These are phyloP conservation scores for Exidia glandulosa DNA, from an alignment of 768 basidiomycete genomes.

Conservation along the genomic window DNA sequence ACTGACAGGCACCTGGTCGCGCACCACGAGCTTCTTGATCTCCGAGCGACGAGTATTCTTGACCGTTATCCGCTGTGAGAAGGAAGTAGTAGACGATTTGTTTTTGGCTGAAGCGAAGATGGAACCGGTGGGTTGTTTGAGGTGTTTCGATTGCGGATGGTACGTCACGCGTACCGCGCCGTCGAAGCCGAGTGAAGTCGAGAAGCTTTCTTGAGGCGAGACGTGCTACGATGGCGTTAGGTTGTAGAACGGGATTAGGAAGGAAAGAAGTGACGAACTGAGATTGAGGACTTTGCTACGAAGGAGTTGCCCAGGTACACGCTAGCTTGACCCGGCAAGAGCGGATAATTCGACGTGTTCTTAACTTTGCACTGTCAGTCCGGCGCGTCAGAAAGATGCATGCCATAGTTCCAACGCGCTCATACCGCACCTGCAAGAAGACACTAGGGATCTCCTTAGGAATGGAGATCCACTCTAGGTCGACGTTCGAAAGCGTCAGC, in stretches of 20 bases:
- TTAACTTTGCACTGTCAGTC: constrained; percentile 34
- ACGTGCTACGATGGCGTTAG: constrained; percentile 27
- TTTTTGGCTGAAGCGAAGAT: constrained; percentile 1
- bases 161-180: constrained; percentile 25
- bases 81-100: constrained; percentile 5
- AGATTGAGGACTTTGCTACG: constrained; percentile 32
- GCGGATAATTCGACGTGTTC: constrained; percentile 46
- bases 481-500: constrained; percentile 32
- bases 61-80: constrained; percentile 8
- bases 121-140: constrained; percentile 1
- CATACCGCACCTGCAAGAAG: constrained; percentile 33
- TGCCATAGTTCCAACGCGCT: no score
- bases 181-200: constrained; percentile 40
- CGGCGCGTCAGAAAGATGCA: no score
- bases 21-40: constrained; percentile 8
- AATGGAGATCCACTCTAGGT: constrained; percentile 35
- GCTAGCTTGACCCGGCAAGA: constrained; percentile 42
- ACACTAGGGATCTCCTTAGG: constrained; percentile 39
- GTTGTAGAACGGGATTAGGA: no score
- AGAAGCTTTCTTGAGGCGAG: constrained; percentile 38
- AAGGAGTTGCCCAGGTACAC: constrained; percentile 48
- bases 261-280: no score
- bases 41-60: constrained; percentile 8
- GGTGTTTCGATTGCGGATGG: constrained; percentile 7
- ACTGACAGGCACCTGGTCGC: constrained; percentile 11